These are phyloP conservation scores for Schwanniomyces sp. DNA, from an alignment of 805 yeast genomes.

Conservation along the genomic window DNA sequence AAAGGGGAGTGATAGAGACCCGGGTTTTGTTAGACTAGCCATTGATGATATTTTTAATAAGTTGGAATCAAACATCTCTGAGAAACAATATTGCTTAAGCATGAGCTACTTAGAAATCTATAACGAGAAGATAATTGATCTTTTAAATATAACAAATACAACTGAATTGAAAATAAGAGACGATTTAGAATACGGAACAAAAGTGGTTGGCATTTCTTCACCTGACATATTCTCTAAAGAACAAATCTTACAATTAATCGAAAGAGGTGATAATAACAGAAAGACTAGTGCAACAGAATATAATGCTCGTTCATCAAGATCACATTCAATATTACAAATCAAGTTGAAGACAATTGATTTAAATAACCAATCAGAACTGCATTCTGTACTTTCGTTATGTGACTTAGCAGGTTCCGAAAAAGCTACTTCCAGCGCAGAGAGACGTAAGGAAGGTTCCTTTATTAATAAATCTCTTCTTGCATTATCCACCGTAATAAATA, in stretches of 20 bases:
- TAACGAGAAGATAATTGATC: slow-evolving; percentile 82
- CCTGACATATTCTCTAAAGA: slow-evolving; percentile 54
- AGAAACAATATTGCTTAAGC: slow-evolving; percentile 44
- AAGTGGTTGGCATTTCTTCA: slow-evolving; percentile 71
- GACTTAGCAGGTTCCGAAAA: slow-evolving; percentile 97
- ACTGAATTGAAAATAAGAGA: slow-evolving; percentile 76
- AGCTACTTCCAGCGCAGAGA: slow-evolving; percentile 68
- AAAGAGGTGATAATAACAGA: slow-evolving; percentile 70
- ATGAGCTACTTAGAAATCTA: slow-evolving; percentile 84
- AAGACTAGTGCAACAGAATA: slow-evolving; percentile 88
- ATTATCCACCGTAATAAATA: slow-evolving; percentile 87
- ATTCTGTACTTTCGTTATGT: slow-evolving; percentile 77
- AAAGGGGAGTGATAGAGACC: slow-evolving; percentile 65
- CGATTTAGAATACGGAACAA: slow-evolving; percentile 68
- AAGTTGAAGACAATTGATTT: slow-evolving; percentile 49
- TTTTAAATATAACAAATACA: slow-evolving; percentile 45
- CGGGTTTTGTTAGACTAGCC: slow-evolving; percentile 73
- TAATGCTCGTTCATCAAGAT: slow-evolving; percentile 83
- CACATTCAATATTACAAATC: slow-evolving; percentile 85
- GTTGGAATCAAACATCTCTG: slow-evolving; percentile 24
- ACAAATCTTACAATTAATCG: slow-evolving; percentile 61
- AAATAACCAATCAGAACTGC: slow-evolving; percentile 35
- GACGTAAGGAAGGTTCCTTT: slow-evolving; percentile 91
- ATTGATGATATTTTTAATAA: slow-evolving; percentile 58
- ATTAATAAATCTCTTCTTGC: slow-evolving; percentile 91